These are phyloP conservation scores for Prototheca cutis DNA, from an alignment of 163 green algal species.

Conservation along the genomic window DNA sequence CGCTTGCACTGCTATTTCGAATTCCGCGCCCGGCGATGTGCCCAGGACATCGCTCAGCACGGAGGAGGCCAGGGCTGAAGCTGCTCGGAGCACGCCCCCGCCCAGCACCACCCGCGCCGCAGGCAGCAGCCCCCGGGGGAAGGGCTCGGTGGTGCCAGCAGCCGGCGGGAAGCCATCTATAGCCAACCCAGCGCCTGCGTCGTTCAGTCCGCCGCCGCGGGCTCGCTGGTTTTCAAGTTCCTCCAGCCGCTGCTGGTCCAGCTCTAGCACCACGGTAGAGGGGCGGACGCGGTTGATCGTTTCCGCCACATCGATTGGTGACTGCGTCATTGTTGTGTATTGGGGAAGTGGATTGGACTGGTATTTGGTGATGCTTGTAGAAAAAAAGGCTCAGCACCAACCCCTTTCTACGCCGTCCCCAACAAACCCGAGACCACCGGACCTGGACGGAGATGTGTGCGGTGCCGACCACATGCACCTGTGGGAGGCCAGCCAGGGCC, in stretches of 20 bases:
- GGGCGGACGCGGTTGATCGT: background rate
- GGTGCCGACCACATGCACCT: background rate
- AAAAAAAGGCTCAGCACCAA: no score
- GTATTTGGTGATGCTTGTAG: no score
- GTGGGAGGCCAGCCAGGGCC: no score
- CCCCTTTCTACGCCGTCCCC: no score
- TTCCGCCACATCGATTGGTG: background rate
- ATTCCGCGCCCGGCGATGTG: background rate
- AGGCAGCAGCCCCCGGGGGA: no score
- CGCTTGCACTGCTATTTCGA: background rate
- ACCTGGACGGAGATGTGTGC: background rate
- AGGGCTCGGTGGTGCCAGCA: background rate
- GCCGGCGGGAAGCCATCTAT: background rate
- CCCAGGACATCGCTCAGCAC: background rate
- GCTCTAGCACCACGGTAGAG: background rate
- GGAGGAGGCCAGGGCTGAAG: background rate
- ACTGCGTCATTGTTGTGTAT: background rate
- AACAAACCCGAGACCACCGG: no score
- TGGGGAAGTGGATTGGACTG: background rate
- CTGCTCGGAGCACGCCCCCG: no score
- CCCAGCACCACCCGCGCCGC: no score
- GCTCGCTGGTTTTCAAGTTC: background rate
- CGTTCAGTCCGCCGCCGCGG: background rate
- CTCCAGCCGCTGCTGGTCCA: background rate
- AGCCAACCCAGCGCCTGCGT: background rate